Evolutionary conservation across 331 rosid genomes (phyloP), one percentile per base, ranked within the genome.

Genomic region (Acacia pycnantha): DNA sequence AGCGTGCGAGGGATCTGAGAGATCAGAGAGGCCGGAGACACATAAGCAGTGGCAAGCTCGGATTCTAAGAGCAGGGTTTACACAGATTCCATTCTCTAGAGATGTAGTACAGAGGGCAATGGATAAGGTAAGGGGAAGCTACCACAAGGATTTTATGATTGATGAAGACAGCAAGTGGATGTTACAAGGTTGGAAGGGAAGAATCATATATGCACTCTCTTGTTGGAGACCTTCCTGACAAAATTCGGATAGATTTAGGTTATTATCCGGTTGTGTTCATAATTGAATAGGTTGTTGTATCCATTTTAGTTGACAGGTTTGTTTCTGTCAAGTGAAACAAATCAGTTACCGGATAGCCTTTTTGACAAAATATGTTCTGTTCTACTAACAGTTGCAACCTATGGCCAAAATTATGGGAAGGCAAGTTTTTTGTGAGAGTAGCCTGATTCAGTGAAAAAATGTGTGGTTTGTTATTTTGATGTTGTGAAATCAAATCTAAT

Each of bases 101-200:
- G 70, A 64, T 19, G 6, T 85, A 29, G 85, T 94, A 43, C 61
- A 85, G 87, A 81, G 0, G 70, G 93, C 91, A 15, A 54, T 77
- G 72, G 41, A 77, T 40, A 94, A 84, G 81, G 97, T 92, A 29
- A 83, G 76, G 48, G 11, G 83, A 44, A 37, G 75, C 65, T 94
- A 87, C 88, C 98, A 92, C 86, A 88, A 85, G 73, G 98, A 92
- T 77, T 94, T 94, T 85, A 80, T 94, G 37, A 92, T 94, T 21
- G 91, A 94, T 68, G 95, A 94, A 92, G 95, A 89, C 81, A 35
- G 88, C 68, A 81, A 77, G 73, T 94, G 97, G 98, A 27, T 94
- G 76, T 84, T 94, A 83, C 97, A 92, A 85, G 98, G 98, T 78
- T 94, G 98, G 98, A 94, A 94, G 80, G 98, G 98, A 74, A 76